phyloP scores from a whole-genome alignment of 179 eudicot genomes.

The Sideroxylon spinosum region DNA sequence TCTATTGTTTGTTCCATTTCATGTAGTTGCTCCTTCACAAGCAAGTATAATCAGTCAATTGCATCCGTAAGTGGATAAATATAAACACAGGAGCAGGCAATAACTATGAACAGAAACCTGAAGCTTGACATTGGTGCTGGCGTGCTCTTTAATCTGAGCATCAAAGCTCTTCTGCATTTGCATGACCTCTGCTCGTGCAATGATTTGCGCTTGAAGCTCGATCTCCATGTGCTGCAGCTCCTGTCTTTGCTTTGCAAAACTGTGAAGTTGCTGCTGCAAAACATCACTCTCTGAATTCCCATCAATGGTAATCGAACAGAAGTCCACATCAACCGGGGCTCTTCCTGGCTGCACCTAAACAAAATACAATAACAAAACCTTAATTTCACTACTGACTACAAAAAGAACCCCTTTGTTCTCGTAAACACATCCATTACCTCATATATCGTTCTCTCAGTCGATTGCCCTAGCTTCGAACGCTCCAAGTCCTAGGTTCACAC shows the following conservation, averaged over 20 bases:
- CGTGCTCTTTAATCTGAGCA: slow-evolving; percentile 62
- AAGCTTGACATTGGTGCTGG: slow-evolving; percentile 47
- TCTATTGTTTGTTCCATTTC: slow-evolving; percentile 62
- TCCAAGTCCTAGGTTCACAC: slow-evolving; percentile 54
- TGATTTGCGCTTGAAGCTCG: slow-evolving; percentile 70
- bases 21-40: slow-evolving; percentile 72
- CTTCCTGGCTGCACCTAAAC: slow-evolving; percentile 77
- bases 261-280: slow-evolving; percentile 68
- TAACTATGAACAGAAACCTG: slow-evolving; percentile 43
- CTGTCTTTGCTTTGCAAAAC: slow-evolving; percentile 58
- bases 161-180: slow-evolving; percentile 64
- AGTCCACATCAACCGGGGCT: slow-evolving; percentile 60
- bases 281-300: slow-evolving; percentile 48
- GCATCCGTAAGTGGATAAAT: not conserved
- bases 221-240: slow-evolving; percentile 79
- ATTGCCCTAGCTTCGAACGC: slow-evolving; percentile 66
- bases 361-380: slow-evolving; percentile 27
- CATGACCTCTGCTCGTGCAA: slow-evolving; percentile 60
- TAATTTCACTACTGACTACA: slow-evolving; percentile 12
- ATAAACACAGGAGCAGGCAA: not conserved
- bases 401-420: not conserved
- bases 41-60: slow-evolving; percentile 15
- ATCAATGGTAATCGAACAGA: slow-evolving; percentile 58
- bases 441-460: slow-evolving; percentile 73
- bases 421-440: slow-evolving; percentile 55